Evolutionary conservation across 2,329 filamentous ascomycete species (phyloP), one percentile per base, ranked within the genome.

Genomic region (Emmonsiellopsis sp.): DNA sequence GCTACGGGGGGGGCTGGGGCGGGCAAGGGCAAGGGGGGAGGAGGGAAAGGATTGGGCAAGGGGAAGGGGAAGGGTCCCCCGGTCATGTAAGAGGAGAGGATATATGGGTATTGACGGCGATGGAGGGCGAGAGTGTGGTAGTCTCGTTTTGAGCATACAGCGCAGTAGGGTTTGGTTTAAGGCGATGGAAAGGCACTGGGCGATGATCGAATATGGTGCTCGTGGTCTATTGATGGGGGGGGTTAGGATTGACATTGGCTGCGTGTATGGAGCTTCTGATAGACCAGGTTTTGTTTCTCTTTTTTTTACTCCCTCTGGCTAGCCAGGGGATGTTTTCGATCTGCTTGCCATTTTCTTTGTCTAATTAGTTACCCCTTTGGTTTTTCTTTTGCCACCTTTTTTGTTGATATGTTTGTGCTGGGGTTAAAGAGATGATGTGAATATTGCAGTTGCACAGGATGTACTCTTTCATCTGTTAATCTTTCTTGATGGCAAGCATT

Each of bases 21-120:
- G 33, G 51, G 44, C 14, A 51, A 44, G 49, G 47, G 40, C 11
- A 54, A 44, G 45, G 42, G 50, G 5, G 37, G 3, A 31, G 51
- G 51, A 7, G 34, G 36, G 5, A 55, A 53, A 14, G 49, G 43
- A 6, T 47, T 43, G 11, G 53, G 36, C 13, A 44, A 32, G 39
- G 40, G 36, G 3, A 49, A 42, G 21, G 27, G 21, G 21, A 27
- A 27, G 21, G 21, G 21, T 27, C 21, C 21, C 21, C 21, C 21
- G 5, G 34, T 34, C 17, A 9, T 40, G 9, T 8, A n/a, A 13
- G 13, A 39, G 10, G 37, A 11, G 9, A 6, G 11, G 9, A 10
- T 48, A 13, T 37, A 33, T 48, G 31, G n/a, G n/a, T 36, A 37
- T 33, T 17, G n/a, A n/a, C 34, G 43, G 43, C 4, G 17, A 34